Evolutionary conservation across 2,329 filamentous ascomycete species (phyloP).

Genomic region (Fusarium tuaranense): DNA sequence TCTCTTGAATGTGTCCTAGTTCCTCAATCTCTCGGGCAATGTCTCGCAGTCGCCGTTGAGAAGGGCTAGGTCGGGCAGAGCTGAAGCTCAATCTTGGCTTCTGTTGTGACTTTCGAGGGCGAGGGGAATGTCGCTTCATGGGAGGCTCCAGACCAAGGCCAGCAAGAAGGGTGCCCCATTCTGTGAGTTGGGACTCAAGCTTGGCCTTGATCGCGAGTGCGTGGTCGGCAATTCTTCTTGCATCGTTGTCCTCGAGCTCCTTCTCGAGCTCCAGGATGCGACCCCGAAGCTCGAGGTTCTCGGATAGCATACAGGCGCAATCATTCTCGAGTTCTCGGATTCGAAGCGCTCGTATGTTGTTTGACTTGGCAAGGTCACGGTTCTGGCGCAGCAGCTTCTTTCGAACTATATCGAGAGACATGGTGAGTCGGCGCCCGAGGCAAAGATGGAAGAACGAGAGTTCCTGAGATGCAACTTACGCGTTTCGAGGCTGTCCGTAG

Average conservation of each 20-base stretch:
- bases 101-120: slow-evolving; percentile 54
- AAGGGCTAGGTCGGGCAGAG: slow-evolving; percentile 58
- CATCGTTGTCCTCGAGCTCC: slow-evolving; percentile 71
- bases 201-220: slow-evolving; percentile 76
- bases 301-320: slow-evolving; percentile 78
- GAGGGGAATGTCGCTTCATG: slow-evolving; percentile 59
- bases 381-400: slow-evolving; percentile 86
- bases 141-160: slow-evolving; percentile 73
- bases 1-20: slow-evolving; percentile 71
- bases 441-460: slow-evolving; percentile 2
- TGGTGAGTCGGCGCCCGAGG: slow-evolving; percentile 26
- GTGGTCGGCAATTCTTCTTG: slow-evolving; percentile 71
- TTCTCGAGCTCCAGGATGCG: slow-evolving; percentile 77
- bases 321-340: slow-evolving; percentile 84
- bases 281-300: slow-evolving; percentile 80
- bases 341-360: slow-evolving; percentile 81
- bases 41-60: slow-evolving; percentile 68
- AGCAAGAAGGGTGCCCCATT: slow-evolving; percentile 76
- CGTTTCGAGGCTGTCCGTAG: slow-evolving; percentile 77
- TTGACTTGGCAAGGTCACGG: slow-evolving; percentile 82
- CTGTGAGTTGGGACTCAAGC: slow-evolving; percentile 78
- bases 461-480: slow-evolving; percentile 62
- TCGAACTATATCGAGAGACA: slow-evolving; percentile 67
- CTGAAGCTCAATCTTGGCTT: slow-evolving; percentile 57
- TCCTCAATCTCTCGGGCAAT: slow-evolving; percentile 66